These are phyloP conservation scores for Trypanosoma brucei DNA, from an alignment of 208 protist genomes.

Conservation along the genomic window DNA sequence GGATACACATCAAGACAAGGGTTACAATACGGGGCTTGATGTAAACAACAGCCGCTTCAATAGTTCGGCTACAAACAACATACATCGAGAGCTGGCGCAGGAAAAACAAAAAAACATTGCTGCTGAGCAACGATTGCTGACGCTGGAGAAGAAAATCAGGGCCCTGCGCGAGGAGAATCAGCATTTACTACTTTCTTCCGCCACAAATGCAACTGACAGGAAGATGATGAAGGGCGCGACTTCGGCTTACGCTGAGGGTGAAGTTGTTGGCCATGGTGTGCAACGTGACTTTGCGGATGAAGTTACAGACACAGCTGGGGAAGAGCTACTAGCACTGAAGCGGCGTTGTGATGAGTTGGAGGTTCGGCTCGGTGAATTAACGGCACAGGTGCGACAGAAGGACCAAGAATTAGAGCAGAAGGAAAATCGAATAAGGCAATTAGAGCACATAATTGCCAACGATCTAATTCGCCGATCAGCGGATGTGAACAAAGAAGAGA, in stretches of 20 bases:
- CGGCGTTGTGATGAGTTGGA: constrained; percentile 48
- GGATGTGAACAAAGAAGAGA: neutral
- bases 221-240: no score
- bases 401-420: constrained; percentile 39
- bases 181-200: constrained; percentile 11
- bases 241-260: no score
- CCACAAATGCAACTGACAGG: neutral
- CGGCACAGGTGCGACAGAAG: constrained; percentile 31
- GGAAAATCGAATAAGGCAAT: constrained; percentile 72
- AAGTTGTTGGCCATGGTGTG: no score
- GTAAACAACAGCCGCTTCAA: neutral
- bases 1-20: no score
- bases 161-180: constrained; percentile 39
- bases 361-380: constrained; percentile 32
- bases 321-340: neutral
- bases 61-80: no score
- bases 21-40: neutral
- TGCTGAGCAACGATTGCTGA: constrained; percentile 43
- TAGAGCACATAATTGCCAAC: constrained; percentile 77
- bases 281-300: no score
- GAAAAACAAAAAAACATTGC: constrained; percentile 78
- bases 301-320: no score
- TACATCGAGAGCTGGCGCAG: constrained; percentile 56
- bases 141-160: constrained; percentile 42
- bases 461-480: constrained; percentile 33